Evolutionary conservation across 176 grass and related monocot species (phyloP).

Genomic region (Musa itinerans): DNA sequence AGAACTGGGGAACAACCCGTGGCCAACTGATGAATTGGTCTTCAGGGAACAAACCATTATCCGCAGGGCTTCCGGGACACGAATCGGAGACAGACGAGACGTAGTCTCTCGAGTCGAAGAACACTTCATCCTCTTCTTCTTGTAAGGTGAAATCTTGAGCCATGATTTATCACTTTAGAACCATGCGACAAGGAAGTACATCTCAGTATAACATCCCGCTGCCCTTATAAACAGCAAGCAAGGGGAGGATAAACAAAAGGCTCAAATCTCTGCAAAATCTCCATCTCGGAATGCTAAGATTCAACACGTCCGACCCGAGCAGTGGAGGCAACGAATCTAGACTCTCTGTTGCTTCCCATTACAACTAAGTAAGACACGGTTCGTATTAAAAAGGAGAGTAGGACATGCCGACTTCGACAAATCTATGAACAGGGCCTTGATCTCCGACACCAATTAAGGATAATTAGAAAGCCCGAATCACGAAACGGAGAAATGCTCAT

Average conservation of each 20-base stretch:
- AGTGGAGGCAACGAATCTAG: background rate
- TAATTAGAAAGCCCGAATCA: background rate
- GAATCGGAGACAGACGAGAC: background rate
- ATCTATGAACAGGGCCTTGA: background rate
- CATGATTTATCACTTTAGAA: background rate
- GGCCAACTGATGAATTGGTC: slow-evolving; percentile 8
- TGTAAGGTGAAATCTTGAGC: background rate
- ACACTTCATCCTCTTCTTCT: background rate
- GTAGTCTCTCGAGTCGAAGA: background rate
- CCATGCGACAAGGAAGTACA: background rate
- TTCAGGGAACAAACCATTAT: background rate
- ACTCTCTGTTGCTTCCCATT: background rate
- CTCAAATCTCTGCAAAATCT: background rate
- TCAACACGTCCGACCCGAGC: background rate
- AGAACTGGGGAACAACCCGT: slow-evolving; percentile 32
- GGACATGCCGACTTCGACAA: slow-evolving; percentile 1
- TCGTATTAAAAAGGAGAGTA: background rate
- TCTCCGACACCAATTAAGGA: background rate
- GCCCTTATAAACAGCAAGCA: background rate
- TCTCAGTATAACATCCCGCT: background rate
- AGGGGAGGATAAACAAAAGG: background rate
- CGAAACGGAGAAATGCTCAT: background rate
- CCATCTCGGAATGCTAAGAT: background rate
- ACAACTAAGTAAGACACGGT: too few relatives aligned
- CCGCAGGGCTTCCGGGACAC: background rate